Conservation (phyloP, 2,329 filamentous ascomycete genomes). For the Curvularia lunata region DNA sequence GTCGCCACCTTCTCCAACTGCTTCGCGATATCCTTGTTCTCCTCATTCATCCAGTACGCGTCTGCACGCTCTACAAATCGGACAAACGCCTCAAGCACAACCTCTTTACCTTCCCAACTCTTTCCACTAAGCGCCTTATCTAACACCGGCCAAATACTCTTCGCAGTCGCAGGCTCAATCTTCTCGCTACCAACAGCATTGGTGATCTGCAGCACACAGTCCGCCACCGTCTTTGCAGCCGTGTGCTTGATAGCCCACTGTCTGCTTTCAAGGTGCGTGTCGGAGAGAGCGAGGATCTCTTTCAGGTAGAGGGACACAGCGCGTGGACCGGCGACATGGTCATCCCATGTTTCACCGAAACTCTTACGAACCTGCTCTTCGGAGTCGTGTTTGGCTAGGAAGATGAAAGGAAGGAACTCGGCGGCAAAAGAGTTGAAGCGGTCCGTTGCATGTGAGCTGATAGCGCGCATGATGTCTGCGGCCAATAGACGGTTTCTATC, state of each 20-base stretch:
- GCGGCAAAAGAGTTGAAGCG: constrained; percentile 80
- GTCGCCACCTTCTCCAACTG: constrained; percentile 72
- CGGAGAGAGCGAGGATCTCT: constrained; percentile 77
- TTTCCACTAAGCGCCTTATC: constrained; percentile 85
- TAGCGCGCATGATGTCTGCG: constrained; percentile 80
- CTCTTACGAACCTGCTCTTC: constrained; percentile 78
- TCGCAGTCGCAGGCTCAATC: constrained; percentile 66
- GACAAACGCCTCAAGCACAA: constrained; percentile 78
- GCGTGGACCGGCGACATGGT: constrained; percentile 85
- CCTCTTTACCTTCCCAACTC: constrained; percentile 92
- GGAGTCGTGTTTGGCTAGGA: constrained; percentile 83
- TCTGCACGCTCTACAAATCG: constrained; percentile 73
- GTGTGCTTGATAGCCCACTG: constrained; percentile 93
- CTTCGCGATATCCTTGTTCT: constrained; percentile 62
- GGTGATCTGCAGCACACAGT: constrained; percentile 70
- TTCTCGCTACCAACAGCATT: constrained; percentile 62
- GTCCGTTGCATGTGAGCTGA: constrained; percentile 87
- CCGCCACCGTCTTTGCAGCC: constrained; percentile 79
- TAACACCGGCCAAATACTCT: constrained; percentile 78
- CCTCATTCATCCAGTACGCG: constrained; percentile 63
- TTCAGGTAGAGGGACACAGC: constrained; percentile 82
- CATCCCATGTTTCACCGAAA: constrained; percentile 86
- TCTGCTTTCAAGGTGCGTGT: constrained; percentile 73
- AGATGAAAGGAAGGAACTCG: constrained; percentile 82
- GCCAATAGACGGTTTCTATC: constrained; percentile 75